Percentiles rank a stretch among this genome's conserved stretches.
These are phyloP conservation scores for Pezicula rhizophila DNA, from an alignment of 2,329 filamentous ascomycete species.

Conservation along the genomic window DNA sequence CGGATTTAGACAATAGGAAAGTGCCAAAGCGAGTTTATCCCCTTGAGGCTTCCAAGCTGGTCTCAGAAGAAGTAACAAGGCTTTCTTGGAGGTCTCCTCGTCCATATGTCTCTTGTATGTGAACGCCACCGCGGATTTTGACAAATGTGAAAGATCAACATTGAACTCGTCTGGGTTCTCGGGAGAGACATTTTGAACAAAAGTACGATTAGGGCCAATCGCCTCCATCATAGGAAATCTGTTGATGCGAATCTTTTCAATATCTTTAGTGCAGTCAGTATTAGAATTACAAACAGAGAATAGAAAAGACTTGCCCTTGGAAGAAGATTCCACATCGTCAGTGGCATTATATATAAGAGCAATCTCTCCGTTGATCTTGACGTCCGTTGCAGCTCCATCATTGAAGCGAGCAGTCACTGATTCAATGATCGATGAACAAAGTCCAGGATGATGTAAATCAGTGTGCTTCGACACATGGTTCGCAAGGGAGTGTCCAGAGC, in stretches of 20 bases:
- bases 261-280: slow-evolving; percentile 5
- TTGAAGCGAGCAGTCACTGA: slow-evolving; percentile 83
- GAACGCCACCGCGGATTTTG: slow-evolving; percentile 72
- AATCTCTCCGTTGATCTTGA: slow-evolving; percentile 79
- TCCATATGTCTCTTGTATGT: slow-evolving; percentile 84
- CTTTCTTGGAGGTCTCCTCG: slow-evolving; percentile 45
- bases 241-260: slow-evolving; percentile 48
- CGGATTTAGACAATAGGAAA: slow-evolving; percentile 81
- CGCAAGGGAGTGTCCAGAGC: slow-evolving; percentile 76
- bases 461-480: slow-evolving; percentile 71
- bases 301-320: slow-evolving; percentile 38
- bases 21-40: slow-evolving; percentile 77
- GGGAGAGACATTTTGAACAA: slow-evolving; percentile 63
- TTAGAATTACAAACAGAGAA: slow-evolving; percentile 3
- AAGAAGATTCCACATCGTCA: slow-evolving; percentile 30
- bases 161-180: slow-evolving; percentile 74
- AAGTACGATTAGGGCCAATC: slow-evolving; percentile 88
- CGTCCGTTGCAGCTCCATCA: slow-evolving; percentile 62
- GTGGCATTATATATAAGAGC: slow-evolving; percentile 71
- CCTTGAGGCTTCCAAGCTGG: slow-evolving; percentile 74
- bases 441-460: slow-evolving; percentile 70
- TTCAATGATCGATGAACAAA: slow-evolving; percentile 87
- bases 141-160: slow-evolving; percentile 68
- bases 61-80: slow-evolving; percentile 52
- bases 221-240: slow-evolving; percentile 85